Conservation (phyloP, 2,329 filamentous ascomycete genomes). For the Trichoderma sp. region DNA sequence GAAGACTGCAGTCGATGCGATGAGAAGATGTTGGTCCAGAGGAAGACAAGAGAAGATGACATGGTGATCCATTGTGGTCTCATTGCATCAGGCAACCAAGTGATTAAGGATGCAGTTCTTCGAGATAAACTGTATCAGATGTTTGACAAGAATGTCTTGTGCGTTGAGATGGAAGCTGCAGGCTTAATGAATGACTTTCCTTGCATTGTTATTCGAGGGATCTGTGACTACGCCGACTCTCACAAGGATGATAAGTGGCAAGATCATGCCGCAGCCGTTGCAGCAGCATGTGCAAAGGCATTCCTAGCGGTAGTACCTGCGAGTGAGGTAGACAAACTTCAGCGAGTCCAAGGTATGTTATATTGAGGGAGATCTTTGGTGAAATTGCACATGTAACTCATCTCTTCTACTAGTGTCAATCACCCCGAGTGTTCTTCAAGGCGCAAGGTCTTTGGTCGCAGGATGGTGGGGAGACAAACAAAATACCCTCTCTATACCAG, state of each 20-base stretch:
- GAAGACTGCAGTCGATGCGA: slow-evolving; percentile 5
- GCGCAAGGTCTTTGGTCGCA: neutral
- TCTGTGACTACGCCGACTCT: slow-evolving; percentile 41
- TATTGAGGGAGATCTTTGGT: neutral
- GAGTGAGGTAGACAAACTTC: neutral
- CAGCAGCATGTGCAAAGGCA: slow-evolving; percentile 32
- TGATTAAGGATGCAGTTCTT: slow-evolving; percentile 35
- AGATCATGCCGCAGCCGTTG: slow-evolving; percentile 34
- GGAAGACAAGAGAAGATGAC: neutral
- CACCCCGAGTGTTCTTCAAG: neutral
- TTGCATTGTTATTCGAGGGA: slow-evolving; percentile 39
- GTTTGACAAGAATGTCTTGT: slow-evolving; percentile 21
- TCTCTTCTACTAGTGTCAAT: neutral
- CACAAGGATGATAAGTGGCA: slow-evolving; percentile 41
- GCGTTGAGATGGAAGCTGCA: slow-evolving; percentile 35
- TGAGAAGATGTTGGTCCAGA: neutral
- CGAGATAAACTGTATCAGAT: slow-evolving; percentile 31
- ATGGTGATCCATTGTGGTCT: slow-evolving; percentile 23
- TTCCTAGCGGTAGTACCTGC: slow-evolving; percentile 11
- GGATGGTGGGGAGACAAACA: neutral
- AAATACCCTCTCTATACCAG: neutral
- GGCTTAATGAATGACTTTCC: slow-evolving; percentile 30
- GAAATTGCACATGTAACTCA: neutral
- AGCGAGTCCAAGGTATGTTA: neutral
- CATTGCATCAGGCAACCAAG: slow-evolving; percentile 34